Percentiles rank a stretch among this genome's conserved stretches.
Evolutionary conservation across 805 yeast species (phyloP).

Genomic region (Schizosaccharomyces octosporus): DNA sequence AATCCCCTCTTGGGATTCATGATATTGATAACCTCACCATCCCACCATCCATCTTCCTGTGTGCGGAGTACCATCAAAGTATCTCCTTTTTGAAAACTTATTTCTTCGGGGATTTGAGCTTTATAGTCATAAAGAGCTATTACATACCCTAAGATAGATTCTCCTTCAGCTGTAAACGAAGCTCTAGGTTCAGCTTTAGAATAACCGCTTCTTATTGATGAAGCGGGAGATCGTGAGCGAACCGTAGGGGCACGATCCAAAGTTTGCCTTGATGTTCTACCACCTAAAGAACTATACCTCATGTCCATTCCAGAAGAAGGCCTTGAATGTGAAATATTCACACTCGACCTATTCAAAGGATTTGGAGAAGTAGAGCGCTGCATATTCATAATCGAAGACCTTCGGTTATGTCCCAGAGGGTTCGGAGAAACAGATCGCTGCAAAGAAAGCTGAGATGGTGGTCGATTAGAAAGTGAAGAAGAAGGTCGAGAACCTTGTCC

Average conservation of each 20-base stretch:
- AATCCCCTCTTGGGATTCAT: not conserved
- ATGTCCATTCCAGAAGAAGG: not conserved
- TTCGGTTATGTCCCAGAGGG: not conserved
- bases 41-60: constrained; percentile 62
- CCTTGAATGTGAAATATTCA: not conserved
- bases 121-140: constrained; percentile 34
- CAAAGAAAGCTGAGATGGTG: not conserved
- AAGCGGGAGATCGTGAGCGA: not conserved
- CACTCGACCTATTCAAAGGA: not conserved
- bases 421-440: not conserved
- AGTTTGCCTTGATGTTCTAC: not conserved
- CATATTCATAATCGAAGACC: not conserved
- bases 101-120: constrained; percentile 36
- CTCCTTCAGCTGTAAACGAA: constrained; percentile 26
- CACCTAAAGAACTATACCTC: not conserved
- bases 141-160: constrained; percentile 25
- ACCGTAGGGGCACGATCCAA: not conserved
- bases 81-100: constrained; percentile 35
- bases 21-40: constrained; percentile 26
- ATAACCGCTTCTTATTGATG: not conserved
- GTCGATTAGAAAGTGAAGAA: not conserved
- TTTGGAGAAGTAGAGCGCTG: not conserved
- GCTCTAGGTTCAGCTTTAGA: not conserved
- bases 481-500: not conserved
- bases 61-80: constrained; percentile 25